A percentile compares a stretch with the other conserved stretches of the same genome.
These are phyloP conservation scores for Alopecurus myosuroides DNA, from an alignment of 176 grass and related monocot species.

Conservation along the genomic window DNA sequence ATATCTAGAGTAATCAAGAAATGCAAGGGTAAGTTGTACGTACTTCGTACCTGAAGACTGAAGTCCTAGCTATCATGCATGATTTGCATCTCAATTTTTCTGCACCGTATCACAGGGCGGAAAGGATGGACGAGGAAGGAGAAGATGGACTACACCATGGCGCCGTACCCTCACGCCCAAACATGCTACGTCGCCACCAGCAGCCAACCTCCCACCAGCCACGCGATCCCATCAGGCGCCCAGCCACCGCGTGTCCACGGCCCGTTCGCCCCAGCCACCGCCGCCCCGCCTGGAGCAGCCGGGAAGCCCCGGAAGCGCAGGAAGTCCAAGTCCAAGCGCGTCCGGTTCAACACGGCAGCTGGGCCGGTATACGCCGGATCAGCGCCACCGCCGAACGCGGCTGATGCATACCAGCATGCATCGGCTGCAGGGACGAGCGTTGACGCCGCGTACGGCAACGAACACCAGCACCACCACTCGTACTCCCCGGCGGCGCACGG, in stretches of 20 bases:
- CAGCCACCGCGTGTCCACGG: not conserved
- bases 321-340: constrained; percentile 19
- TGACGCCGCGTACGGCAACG: not conserved
- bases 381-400: not conserved
- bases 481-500: not conserved
- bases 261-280: not conserved
- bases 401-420: constrained; percentile 9
- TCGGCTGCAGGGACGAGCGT: not conserved
- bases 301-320: constrained; percentile 10
- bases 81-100: not conserved
- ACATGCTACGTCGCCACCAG: constrained; percentile 18
- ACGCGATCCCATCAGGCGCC: not conserved
- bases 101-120: not conserved
- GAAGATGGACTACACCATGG: constrained; percentile 23
- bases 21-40: constrained; percentile 3
- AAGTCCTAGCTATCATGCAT: not conserved
- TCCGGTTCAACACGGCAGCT: not conserved
- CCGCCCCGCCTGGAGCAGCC: not conserved
- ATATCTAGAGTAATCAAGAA: constrained; percentile 11
- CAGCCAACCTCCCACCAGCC: not conserved
- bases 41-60: not conserved
- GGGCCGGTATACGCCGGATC: not conserved
- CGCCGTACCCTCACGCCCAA: constrained; percentile 20
- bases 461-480: not conserved
- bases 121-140: not conserved